A percentile compares a stretch with the other conserved stretches of the same genome.
These are phyloP conservation scores for Leccinellum luteum DNA, from an alignment of 768 basidiomycete species.

Conservation along the genomic window DNA sequence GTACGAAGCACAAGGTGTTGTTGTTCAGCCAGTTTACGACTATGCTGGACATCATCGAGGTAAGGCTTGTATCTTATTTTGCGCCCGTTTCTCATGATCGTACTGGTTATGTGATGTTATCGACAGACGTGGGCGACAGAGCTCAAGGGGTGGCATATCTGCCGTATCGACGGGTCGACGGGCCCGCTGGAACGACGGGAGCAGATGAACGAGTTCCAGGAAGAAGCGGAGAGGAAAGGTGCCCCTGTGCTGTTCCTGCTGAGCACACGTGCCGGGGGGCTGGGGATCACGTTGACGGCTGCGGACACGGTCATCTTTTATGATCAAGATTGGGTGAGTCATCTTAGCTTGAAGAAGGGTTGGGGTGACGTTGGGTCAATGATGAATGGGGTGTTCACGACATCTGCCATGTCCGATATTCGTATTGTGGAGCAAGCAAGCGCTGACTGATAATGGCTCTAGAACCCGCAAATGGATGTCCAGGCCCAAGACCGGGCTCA, in stretches of 20 bases:
- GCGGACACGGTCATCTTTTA: slow-evolving; percentile 31
- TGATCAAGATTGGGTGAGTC: slow-evolving; percentile 25
- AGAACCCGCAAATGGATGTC: slow-evolving; percentile 96
- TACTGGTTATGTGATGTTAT: neutral
- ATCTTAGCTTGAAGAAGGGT: neutral
- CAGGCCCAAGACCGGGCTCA: slow-evolving; percentile 97
- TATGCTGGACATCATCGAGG: slow-evolving; percentile 95
- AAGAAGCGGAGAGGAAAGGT: slow-evolving; percentile 54
- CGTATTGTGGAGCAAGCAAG: neutral
- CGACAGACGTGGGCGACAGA: slow-evolving; percentile 73
- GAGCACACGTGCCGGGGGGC: slow-evolving; percentile 91
- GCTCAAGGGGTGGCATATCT: slow-evolving; percentile 78
- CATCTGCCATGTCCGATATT: neutral
- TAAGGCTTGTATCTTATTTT: slow-evolving; percentile 29
- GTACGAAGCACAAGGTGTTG: slow-evolving; percentile 78
- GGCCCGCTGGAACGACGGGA: slow-evolving; percentile 76
- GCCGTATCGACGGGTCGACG: slow-evolving; percentile 90
- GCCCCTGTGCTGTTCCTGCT: slow-evolving; percentile 80
- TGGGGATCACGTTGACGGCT: slow-evolving; percentile 95
- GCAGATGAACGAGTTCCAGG: slow-evolving; percentile 84
- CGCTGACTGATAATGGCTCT: slow-evolving; percentile 5
- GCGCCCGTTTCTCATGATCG: neutral
- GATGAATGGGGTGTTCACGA: neutral
- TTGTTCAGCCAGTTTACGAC: slow-evolving; percentile 92
- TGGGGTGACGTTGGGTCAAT: neutral